These are phyloP conservation scores for Dendrobium nobile DNA, from an alignment of 106 monocot species.

Conservation along the genomic window DNA sequence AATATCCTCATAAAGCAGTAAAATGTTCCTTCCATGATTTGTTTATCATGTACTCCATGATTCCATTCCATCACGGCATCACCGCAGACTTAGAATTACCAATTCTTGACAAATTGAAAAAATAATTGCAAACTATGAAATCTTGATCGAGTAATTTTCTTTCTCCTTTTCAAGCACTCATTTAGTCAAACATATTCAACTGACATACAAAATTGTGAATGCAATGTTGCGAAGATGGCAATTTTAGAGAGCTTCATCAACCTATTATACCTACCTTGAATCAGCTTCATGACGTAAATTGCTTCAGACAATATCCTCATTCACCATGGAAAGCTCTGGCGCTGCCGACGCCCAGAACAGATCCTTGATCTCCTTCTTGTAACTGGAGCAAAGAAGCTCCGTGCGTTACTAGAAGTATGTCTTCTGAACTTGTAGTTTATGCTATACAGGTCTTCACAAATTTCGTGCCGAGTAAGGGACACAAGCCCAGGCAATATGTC, in stretches of 20 bases:
- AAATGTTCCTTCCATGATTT: too few species aligned
- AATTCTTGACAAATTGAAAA: too few species aligned
- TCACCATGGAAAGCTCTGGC: too few species aligned
- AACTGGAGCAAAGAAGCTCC: conserved; percentile 13
- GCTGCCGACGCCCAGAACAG: background rate
- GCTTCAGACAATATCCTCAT: too few species aligned
- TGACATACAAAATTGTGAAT: background rate
- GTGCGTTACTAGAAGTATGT: conserved; percentile 21
- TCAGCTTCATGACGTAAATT: background rate
- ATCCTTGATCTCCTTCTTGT: conserved; percentile 18
- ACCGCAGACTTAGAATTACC: too few species aligned
- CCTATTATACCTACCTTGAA: background rate
- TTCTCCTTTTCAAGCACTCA: too few species aligned
- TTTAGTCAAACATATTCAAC: background rate
- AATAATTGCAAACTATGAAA: too few species aligned
- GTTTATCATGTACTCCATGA: too few species aligned
- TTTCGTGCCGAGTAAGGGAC: conserved; percentile 73
- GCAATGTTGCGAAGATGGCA: background rate
- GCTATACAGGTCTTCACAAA: conserved; percentile 73
- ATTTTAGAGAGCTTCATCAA: background rate
- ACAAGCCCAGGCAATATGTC: conserved; percentile 75
- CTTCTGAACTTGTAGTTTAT: conserved; percentile 46
- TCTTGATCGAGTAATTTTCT: too few species aligned
- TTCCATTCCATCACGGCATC: too few species aligned
- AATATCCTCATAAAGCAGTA: too few species aligned